Evolutionary conservation across 78 protist species (phyloP).

Genomic region (Goniomonas avonlea): DNA sequence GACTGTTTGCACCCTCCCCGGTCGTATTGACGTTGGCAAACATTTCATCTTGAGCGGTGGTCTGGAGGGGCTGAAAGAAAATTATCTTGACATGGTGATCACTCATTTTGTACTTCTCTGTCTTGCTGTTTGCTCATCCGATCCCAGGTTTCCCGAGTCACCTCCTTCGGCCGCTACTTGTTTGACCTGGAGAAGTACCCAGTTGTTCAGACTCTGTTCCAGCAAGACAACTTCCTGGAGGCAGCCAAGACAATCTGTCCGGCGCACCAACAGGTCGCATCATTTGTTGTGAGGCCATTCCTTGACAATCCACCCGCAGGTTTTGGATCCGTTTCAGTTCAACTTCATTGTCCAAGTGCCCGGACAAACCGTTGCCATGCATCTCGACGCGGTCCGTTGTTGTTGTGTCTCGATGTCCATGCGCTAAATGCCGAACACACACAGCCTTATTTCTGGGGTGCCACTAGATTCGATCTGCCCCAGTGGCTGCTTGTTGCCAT

Average conservation of each 20-base stretch:
- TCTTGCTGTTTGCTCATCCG: too few species aligned
- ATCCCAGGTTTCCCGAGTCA: not conserved
- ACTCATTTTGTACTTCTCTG: too few species aligned
- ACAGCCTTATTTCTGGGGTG: not conserved
- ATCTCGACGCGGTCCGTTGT: slow-evolving; percentile 14
- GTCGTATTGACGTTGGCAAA: slow-evolving; percentile 10
- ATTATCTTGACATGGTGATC: too few species aligned
- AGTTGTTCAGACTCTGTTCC: not conserved
- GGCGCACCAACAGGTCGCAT: slow-evolving; percentile 9
- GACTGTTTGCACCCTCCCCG: slow-evolving; percentile 6
- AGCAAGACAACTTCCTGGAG: not conserved
- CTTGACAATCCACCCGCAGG: too few species aligned
- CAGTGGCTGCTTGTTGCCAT: slow-evolving; percentile 22
- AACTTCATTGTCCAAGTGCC: slow-evolving; percentile 17
- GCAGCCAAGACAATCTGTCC: slow-evolving; percentile 17
- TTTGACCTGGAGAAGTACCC: slow-evolving; percentile 1
- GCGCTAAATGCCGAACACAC: too few species aligned
- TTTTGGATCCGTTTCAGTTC: slow-evolving; percentile 12
- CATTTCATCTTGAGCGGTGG: slow-evolving; percentile 16
- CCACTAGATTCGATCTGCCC: slow-evolving; percentile 13
- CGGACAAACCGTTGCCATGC: slow-evolving; percentile 31
- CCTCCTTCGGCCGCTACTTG: not conserved
- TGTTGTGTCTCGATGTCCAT: too few species aligned
- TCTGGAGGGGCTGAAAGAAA: not conserved
- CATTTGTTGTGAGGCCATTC: too few species aligned